These are phyloP conservation scores for Neurospora sp. DNA, from an alignment of 2,329 filamentous ascomycete species.

Conservation along the genomic window DNA sequence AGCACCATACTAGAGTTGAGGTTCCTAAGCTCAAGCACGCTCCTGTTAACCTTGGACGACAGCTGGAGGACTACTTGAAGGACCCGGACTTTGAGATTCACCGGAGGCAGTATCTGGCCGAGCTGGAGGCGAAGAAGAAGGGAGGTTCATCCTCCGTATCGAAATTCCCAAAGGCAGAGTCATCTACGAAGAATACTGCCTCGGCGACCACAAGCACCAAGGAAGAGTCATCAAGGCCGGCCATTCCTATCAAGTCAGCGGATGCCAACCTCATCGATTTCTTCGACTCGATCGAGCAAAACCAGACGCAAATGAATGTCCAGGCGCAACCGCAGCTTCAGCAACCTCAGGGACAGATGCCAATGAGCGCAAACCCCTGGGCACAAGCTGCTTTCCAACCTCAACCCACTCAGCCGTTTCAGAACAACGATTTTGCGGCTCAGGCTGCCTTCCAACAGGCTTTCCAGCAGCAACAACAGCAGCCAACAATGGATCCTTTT, in stretches of 20 bases:
- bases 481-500: constrained; percentile 3
- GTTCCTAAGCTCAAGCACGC: constrained; percentile 97
- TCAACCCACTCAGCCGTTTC: constrained; percentile 28
- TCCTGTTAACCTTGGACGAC: constrained; percentile 78
- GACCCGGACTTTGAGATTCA: constrained; percentile 95
- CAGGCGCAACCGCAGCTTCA: constrained; percentile 30
- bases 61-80: constrained; percentile 87
- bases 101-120: constrained; percentile 79
- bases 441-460: constrained; percentile 31
- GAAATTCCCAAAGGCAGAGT: constrained; percentile 26
- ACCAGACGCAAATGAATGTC: constrained; percentile 59
- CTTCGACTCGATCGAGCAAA: constrained; percentile 86
- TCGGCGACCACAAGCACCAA: constrained; percentile 29
- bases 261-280: constrained; percentile 83
- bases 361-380: constrained; percentile 29
- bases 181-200: constrained; percentile 26
- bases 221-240: constrained; percentile 17
- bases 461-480: constrained; percentile 24
- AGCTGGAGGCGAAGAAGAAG: constrained; percentile 62
- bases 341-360: constrained; percentile 23
- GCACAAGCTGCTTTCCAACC: constrained; percentile 22
- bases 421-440: constrained; percentile 30
- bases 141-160: constrained; percentile 26
- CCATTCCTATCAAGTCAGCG: constrained; percentile 47
- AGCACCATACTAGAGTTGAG: constrained; percentile 83